Percentiles rank a stretch among this genome's conserved stretches.
Evolutionary conservation across 495 filamentous ascomycete genomes (phyloP).

Genomic region (Penicillium tannophilum): DNA sequence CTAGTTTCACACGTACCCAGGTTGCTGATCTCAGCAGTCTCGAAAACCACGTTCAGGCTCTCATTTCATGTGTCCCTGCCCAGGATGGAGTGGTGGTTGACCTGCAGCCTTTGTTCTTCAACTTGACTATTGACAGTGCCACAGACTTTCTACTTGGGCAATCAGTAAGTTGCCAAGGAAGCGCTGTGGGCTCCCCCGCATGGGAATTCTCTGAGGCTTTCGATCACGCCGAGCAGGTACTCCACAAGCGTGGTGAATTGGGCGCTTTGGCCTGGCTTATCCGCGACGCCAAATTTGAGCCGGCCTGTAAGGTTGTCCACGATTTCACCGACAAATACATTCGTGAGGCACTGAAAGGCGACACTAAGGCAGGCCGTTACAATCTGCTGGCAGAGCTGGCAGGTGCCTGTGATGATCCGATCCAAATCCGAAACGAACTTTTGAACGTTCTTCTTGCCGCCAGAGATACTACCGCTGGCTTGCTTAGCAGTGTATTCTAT

Average conservation of each 20-base stretch:
- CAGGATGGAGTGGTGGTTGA: slow-evolving; percentile 3
- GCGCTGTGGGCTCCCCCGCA: background rate
- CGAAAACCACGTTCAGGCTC: slow-evolving; percentile 1
- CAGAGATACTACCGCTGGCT: slow-evolving; percentile 60
- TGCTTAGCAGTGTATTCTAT: slow-evolving; percentile 55
- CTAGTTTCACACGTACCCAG: slow-evolving; percentile 7
- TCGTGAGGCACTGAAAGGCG: background rate
- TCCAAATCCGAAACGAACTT: slow-evolving; percentile 7
- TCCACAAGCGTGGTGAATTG: background rate
- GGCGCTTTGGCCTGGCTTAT: background rate
- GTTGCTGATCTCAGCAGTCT: slow-evolving; percentile 1
- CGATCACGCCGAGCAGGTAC: background rate
- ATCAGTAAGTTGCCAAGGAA: background rate
- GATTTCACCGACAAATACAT: background rate
- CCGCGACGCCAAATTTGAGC: background rate
- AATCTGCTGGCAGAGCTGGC: background rate
- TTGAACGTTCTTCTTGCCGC: slow-evolving; percentile 58
- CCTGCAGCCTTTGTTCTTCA: slow-evolving; percentile 10
- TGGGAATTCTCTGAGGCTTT: background rate
- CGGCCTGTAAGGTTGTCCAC: background rate
- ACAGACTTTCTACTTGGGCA: slow-evolving; percentile 14
- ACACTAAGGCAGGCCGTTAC: background rate
- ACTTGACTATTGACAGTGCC: slow-evolving; percentile 11
- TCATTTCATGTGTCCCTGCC: background rate
- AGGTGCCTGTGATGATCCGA: background rate